Evolutionary conservation across 371 early-diverging fungal genomes (phyloP).

Genomic region (Rhizopus sp.): DNA sequence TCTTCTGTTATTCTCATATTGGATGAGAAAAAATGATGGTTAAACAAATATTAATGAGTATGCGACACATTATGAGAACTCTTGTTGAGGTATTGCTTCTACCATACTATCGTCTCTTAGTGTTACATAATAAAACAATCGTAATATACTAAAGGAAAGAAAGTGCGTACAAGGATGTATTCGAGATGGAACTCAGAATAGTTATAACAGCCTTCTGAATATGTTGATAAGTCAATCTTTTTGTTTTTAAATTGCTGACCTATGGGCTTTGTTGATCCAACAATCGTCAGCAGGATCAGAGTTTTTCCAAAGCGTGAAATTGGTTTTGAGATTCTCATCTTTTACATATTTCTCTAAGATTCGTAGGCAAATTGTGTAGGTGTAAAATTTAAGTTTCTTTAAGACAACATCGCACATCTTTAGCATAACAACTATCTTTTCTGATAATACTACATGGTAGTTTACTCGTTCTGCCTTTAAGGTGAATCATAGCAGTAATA

Average conservation of each 20-base stretch:
- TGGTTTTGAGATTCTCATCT: not conserved
- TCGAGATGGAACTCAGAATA: slow-evolving; percentile 9
- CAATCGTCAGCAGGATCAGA: slow-evolving; percentile 4
- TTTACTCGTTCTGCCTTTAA: no score
- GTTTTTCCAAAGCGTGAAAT: slow-evolving; percentile 6
- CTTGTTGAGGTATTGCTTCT: no score
- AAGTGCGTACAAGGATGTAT: not conserved
- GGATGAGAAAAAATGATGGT: not conserved
- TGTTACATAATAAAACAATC: not conserved
- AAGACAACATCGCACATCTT: slow-evolving; percentile 7
- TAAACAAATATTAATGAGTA: not conserved
- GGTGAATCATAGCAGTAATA: no score
- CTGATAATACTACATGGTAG: no score
- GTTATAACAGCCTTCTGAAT: slow-evolving; percentile 5
- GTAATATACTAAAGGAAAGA: no score
- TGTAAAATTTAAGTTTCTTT: slow-evolving; percentile 2
- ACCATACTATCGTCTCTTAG: no score
- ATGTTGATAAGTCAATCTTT: not conserved
- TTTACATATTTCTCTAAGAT: slow-evolving; percentile 4
- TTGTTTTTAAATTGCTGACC: slow-evolving; percentile 4
- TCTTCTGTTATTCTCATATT: not conserved
- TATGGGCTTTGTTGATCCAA: slow-evolving; percentile 6
- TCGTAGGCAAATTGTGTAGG: not conserved
- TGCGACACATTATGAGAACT: not conserved
- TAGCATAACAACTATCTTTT: not conserved